Evolutionary conservation across 1,284 basidiomycete species (phyloP).

Genomic region (Lentinus polychrous): DNA sequence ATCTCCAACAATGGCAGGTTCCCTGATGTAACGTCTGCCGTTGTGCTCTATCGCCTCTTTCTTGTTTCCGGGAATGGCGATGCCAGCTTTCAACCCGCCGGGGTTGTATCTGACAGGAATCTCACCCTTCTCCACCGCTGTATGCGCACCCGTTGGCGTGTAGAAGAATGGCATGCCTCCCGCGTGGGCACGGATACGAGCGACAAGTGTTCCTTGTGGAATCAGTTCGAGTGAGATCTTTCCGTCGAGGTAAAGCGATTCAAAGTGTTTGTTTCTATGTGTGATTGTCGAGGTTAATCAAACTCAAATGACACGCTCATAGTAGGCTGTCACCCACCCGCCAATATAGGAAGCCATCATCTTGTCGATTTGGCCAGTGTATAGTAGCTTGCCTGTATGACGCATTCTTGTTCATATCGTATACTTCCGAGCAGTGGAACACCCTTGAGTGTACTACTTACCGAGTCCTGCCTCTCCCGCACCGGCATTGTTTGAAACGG

Average conservation of each 20-base stretch:
- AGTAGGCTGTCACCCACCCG: slow-evolving; percentile 38
- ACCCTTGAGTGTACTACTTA: slow-evolving; percentile 27
- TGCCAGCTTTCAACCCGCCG: slow-evolving; percentile 57
- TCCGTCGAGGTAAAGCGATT: slow-evolving; percentile 73
- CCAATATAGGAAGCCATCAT: slow-evolving; percentile 88
- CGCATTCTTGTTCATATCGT: not conserved
- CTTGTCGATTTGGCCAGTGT: slow-evolving; percentile 74
- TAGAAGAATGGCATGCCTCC: slow-evolving; percentile 96
- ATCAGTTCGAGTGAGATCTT: slow-evolving; percentile 82
- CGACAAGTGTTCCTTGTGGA: slow-evolving; percentile 88
- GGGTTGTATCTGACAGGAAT: slow-evolving; percentile 74
- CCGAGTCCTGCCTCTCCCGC: slow-evolving; percentile 74
- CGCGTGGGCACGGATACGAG: slow-evolving; percentile 86
- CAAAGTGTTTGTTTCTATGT: slow-evolving; percentile 70
- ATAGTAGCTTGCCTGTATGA: slow-evolving; percentile 64
- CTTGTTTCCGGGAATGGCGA: slow-evolving; percentile 64
- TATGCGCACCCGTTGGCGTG: slow-evolving; percentile 90
- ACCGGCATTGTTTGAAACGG: slow-evolving; percentile 90
- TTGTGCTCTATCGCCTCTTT: slow-evolving; percentile 81
- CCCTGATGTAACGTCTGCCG: slow-evolving; percentile 82
- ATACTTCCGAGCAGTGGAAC: not conserved
- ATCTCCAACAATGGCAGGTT: slow-evolving; percentile 83
- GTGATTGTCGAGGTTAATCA: not conserved
- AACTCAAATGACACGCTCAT: not conserved
- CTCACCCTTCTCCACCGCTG: slow-evolving; percentile 73